A percentile compares a stretch with the other conserved stretches of the same genome.
Evolutionary conservation across 306 rosid genomes (phyloP).

Genomic region (Rosa persica): DNA sequence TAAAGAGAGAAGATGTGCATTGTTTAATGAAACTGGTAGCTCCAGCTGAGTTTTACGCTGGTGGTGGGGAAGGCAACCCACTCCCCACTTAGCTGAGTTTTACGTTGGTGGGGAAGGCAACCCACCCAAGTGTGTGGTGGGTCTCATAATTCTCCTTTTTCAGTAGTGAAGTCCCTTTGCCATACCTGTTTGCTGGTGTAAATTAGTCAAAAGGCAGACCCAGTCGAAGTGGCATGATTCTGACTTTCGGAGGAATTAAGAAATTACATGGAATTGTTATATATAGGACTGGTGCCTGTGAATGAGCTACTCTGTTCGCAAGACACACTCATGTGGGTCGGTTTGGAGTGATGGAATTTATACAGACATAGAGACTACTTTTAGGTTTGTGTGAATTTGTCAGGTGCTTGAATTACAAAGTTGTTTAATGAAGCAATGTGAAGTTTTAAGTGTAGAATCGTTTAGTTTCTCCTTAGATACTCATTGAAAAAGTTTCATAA

Average conservation of each 20-base stretch:
- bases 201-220: background rate
- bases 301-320: background rate
- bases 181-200: background rate
- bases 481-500: background rate
- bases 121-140: slow-evolving; percentile 5
- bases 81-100: background rate
- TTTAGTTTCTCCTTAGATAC: background rate
- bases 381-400: background rate
- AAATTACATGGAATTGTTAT: background rate
- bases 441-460: background rate
- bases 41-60: background rate
- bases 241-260: background rate
- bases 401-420: background rate
- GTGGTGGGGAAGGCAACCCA: background rate
- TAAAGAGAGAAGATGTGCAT: background rate
- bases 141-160: background rate
- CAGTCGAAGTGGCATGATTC: background rate
- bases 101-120: background rate
- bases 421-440: background rate
- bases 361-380: background rate
- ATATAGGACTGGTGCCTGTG: background rate
- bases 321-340: background rate
- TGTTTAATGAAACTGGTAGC: slow-evolving; percentile 8
- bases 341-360: slow-evolving; percentile 2
- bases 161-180: background rate